Evolutionary conservation across 2,329 filamentous ascomycete species (phyloP).

Genomic region (Ophiostoma ulmi): DNA sequence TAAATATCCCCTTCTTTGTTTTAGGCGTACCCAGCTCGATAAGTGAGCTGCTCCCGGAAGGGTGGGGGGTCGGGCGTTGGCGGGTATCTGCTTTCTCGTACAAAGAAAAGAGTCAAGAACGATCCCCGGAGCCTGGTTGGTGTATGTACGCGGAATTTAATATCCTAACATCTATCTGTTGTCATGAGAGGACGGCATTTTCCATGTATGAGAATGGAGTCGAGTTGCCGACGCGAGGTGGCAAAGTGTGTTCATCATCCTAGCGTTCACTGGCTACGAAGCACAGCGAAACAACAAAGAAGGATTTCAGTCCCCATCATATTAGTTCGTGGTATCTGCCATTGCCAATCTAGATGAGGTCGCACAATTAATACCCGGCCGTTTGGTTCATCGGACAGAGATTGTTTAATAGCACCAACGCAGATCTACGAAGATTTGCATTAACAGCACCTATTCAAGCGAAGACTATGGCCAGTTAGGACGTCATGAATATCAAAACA

Average conservation of each 20-base stretch:
- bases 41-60: neutral
- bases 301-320: no score
- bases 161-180: neutral
- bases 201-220: neutral
- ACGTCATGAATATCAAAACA: no score
- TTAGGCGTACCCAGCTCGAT: neutral
- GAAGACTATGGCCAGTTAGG: no score
- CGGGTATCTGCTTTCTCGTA: neutral
- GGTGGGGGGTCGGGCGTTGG: neutral
- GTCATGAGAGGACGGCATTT: neutral
- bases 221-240: neutral
- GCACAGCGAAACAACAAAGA: no score
- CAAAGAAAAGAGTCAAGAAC: neutral
- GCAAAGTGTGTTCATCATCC: neutral
- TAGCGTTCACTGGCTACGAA: no score
- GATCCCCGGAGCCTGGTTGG: neutral
- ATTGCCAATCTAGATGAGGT: neutral
- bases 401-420: neutral
- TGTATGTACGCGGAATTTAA: neutral
- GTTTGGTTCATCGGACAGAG: neutral
- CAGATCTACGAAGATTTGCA: neutral
- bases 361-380: neutral
- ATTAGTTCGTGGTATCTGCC: neutral
- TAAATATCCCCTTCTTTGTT: neutral
- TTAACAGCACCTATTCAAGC: no score